A percentile compares a stretch with the other conserved stretches of the same genome.
Evolutionary conservation across 495 filamentous ascomycete genomes (phyloP).

Genomic region (Tetracladium setigerum): DNA sequence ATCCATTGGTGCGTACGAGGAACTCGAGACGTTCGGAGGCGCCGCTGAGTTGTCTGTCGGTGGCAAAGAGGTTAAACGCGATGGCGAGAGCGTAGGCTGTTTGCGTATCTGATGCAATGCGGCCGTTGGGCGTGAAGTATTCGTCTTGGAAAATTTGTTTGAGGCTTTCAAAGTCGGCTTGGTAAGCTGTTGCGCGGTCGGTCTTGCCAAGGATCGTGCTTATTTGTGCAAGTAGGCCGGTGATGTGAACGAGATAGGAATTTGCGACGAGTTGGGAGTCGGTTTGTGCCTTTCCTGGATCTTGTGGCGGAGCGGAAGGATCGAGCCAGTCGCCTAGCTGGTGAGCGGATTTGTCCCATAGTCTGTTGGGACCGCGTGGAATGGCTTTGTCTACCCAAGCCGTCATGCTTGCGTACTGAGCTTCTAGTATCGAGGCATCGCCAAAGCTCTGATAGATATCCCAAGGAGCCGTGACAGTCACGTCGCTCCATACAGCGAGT

Average conservation of each 20-base stretch:
- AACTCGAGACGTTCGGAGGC: conserved; percentile 25
- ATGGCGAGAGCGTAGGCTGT: conserved; percentile 38
- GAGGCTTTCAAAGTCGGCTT: conserved; percentile 19
- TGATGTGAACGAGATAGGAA: conserved; percentile 44
- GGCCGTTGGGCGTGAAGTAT: conserved; percentile 32
- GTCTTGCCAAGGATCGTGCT: conserved; percentile 24
- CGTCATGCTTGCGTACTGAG: conserved; percentile 37
- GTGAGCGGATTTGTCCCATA: conserved; percentile 29
- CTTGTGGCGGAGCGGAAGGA: conserved; percentile 35
- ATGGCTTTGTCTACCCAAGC: conserved; percentile 42
- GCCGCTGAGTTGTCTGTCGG: conserved; percentile 17
- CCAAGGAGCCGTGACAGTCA: conserved; percentile 35
- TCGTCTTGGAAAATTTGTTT: conserved; percentile 30
- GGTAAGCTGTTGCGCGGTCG: conserved; percentile 24
- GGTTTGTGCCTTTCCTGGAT: conserved; percentile 32
- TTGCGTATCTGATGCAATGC: conserved; percentile 38
- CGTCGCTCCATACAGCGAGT: conserved; percentile 44
- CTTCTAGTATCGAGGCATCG: conserved; percentile 30
- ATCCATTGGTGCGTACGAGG: conserved; percentile 32
- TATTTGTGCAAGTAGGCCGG: conserved; percentile 25
- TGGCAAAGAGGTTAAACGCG: conserved; percentile 35
- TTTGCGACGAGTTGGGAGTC: conserved; percentile 37
- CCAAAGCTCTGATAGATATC: conserved; percentile 34
- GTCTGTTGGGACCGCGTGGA: conserved; percentile 29
- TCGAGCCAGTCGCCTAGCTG: conserved; percentile 49